Evolutionary conservation across 2,329 filamentous ascomycete genomes (phyloP).

Genomic region (Xylariaceae sp.): DNA sequence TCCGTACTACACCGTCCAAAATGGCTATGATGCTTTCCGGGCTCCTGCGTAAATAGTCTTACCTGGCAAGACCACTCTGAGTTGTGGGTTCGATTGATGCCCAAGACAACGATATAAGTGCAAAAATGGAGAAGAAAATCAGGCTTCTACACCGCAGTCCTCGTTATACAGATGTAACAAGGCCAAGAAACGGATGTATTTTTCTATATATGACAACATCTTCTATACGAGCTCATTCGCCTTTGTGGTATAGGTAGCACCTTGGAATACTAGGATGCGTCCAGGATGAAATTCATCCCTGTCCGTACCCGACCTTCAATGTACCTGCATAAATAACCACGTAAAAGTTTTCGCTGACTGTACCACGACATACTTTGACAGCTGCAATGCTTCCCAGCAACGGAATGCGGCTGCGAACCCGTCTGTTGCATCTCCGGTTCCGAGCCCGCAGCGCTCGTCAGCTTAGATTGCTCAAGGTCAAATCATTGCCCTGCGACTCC

Average conservation of each 20-base stretch:
- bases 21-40: background rate
- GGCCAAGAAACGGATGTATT: too few species aligned
- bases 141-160: background rate
- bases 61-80: background rate
- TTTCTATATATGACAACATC: background rate
- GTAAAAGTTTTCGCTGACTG: too few species aligned
- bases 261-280: background rate
- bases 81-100: background rate
- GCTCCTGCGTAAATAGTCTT: background rate
- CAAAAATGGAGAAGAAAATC: background rate
- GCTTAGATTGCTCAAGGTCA: too few species aligned
- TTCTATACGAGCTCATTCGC: background rate
- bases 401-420: too few species aligned
- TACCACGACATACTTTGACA: too few species aligned
- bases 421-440: too few species aligned
- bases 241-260: background rate
- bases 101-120: constrained; percentile 1
- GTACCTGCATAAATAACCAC: constrained; percentile 17
- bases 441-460: too few species aligned
- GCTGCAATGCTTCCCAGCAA: too few species aligned
- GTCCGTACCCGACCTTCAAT: background rate
- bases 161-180: background rate
- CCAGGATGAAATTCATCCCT: background rate
- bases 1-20: background rate
- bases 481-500: too few species aligned